phyloP scores from a whole-genome alignment of 176 grass and related monocot species.

The Neostapfia colusana region DNA sequence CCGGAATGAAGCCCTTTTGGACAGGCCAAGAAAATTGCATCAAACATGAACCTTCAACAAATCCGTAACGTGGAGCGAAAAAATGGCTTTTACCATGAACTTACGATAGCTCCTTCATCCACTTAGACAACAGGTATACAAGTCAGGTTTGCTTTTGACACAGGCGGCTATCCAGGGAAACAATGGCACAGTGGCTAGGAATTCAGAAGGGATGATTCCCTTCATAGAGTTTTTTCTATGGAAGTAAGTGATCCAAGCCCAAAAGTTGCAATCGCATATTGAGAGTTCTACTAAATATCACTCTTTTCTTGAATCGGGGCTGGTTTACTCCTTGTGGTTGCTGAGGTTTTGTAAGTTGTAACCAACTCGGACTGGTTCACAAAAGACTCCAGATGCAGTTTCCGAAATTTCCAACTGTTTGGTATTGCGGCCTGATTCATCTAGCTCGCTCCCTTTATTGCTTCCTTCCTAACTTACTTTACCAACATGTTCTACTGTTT shows the following conservation, averaged over 20 bases:
- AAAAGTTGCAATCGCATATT: not conserved
- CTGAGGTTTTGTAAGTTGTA: conserved; percentile 1
- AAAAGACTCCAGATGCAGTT: not conserved
- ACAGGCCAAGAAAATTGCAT: not conserved
- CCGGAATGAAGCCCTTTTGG: not conserved
- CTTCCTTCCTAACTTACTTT: not conserved
- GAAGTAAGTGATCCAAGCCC: not conserved
- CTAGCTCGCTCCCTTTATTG: not conserved
- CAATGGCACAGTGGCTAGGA: not conserved
- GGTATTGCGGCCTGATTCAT: not conserved
- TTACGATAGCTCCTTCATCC: not conserved
- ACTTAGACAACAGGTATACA: not conserved
- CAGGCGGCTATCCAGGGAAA: not conserved
- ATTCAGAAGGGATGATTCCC: conserved; percentile 1
- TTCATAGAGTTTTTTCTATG: not conserved
- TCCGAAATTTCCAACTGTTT: not conserved
- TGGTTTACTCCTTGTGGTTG: not conserved
- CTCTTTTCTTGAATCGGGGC: not conserved
- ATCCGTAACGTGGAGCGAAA: not conserved
- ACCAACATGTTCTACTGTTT: not conserved
- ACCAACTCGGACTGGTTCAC: not conserved
- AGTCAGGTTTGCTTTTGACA: conserved; percentile 14
- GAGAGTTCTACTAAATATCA: not conserved
- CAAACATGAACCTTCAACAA: not conserved
- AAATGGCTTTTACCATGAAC: not conserved